phyloP scores from a whole-genome alignment of 257 asterid genomes.

The Agastache rugosa region DNA sequence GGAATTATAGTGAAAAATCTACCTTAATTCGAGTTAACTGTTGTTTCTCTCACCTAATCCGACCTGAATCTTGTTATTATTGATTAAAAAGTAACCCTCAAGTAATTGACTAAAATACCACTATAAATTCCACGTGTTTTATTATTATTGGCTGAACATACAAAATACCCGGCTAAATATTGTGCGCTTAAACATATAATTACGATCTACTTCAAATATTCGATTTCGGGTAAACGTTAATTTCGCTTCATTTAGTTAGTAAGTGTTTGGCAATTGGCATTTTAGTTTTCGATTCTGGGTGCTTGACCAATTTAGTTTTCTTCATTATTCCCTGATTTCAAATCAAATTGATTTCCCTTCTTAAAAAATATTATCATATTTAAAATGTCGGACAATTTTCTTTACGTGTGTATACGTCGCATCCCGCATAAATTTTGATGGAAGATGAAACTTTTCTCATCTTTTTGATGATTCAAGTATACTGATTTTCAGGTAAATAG shows the following conservation, averaged over 20 bases:
- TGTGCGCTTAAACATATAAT: too few relatives aligned
- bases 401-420: neutral
- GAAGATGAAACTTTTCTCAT: neutral
- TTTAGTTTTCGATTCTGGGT: too few relatives aligned
- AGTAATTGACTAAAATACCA: neutral
- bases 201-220: neutral
- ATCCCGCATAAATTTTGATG: constrained; percentile 15
- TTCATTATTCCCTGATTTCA: constrained; percentile 8
- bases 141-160: neutral
- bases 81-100: neutral
- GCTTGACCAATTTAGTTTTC: too few relatives aligned
- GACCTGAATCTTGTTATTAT: neutral
- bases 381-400: neutral
- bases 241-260: too few relatives aligned
- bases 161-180: neutral
- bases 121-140: neutral
- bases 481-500: constrained; percentile 35
- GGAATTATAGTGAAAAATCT: constrained; percentile 7
- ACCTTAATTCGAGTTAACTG: constrained; percentile 5
- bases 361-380: neutral
- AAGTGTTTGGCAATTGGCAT: neutral
- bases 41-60: neutral
- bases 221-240: too few relatives aligned
- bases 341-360: neutral
- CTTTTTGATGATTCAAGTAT: constrained; percentile 25